Percentiles rank a stretch among this genome's conserved stretches.
These are phyloP conservation scores for Tremella yokohamensis DNA, from an alignment of 768 basidiomycete genomes.

Conservation along the genomic window DNA sequence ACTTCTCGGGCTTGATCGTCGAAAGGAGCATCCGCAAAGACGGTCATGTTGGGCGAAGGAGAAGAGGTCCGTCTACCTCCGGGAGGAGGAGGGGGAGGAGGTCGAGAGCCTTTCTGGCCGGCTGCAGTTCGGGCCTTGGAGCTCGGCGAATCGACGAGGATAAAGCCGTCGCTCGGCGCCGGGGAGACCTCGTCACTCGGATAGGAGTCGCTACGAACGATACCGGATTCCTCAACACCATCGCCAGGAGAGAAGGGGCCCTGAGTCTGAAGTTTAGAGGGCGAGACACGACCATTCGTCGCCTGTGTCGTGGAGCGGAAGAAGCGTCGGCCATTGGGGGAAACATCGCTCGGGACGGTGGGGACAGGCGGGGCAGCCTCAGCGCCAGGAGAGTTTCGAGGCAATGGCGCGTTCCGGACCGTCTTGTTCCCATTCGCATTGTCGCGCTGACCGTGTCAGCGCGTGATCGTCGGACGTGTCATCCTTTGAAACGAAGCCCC, in stretches of 20 bases:
- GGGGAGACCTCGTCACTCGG: neutral
- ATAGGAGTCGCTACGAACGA: neutral
- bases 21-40: neutral
- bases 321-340: no score
- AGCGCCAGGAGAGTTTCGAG: no score
- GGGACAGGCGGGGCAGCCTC: no score
- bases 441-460: no score
- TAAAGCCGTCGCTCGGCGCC: neutral
- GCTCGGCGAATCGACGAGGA: conserved; percentile 17
- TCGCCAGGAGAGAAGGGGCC: neutral
- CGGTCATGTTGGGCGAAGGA: neutral
- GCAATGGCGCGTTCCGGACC: no score
- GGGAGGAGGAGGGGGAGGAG: conserved; percentile 1
- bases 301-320: no score
- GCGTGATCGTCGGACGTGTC: no score
- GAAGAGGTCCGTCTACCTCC: neutral
- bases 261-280: no score
- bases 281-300: no score
- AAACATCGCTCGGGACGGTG: no score
- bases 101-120: conserved; percentile 1
- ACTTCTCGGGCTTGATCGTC: neutral
- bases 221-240: neutral
- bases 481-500: no score
- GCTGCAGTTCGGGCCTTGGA: conserved; percentile 11
- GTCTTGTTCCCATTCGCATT: no score